Evolutionary conservation across 2,329 filamentous ascomycete species (phyloP), one percentile per base, ranked within the genome.

Genomic region (Arthrinium phaeospermum): DNA sequence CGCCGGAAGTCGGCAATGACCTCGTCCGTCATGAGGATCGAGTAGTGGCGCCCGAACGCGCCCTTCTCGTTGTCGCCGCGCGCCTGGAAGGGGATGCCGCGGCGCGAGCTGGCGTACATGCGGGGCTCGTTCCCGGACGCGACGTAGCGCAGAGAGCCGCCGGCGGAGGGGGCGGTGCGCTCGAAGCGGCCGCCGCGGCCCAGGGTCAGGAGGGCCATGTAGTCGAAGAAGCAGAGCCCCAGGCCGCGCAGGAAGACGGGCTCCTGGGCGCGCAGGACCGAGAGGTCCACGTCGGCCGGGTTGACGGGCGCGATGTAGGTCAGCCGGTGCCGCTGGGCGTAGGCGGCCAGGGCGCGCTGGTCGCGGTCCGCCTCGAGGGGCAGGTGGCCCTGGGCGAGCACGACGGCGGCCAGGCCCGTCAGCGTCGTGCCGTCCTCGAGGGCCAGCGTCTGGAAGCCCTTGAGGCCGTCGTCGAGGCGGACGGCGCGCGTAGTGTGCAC

Each of bases 211-310:
- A 76, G 67, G 8, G 72, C 53, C 74, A 75, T 73, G 46, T 76
- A 75, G 64, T 75, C 74, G 57, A 75, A 75, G 68, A 75, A 75
- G 49, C 71, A 73, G 19, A 75, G 74, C 27, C 74, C 74, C 24
- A 75, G 74, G 44, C 74, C 74, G 30, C 74, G 72, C 49, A 75
- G 53, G 19, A 75, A 68, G 67, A 75, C 71, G 4, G 71, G 45
- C 46, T 74, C 73, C 0, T 67, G 46, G 0, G 72, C 68, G 3
- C 27, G 22, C 69, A 75, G 64, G 61, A 51, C 30, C 13, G 73
- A 72, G 19, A 75, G 72, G 67, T 75, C 70, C 4, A 74, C 46
- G 44, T 75, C 72, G 14, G 74, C 73, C 45, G 74, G 74, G 51
- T 75, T 75, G 37, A 72, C 41, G 16, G 74, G 71, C 45, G 67